Evolutionary conservation across 2,329 filamentous ascomycete species (phyloP).

Genomic region (Erysiphe pulchra): DNA sequence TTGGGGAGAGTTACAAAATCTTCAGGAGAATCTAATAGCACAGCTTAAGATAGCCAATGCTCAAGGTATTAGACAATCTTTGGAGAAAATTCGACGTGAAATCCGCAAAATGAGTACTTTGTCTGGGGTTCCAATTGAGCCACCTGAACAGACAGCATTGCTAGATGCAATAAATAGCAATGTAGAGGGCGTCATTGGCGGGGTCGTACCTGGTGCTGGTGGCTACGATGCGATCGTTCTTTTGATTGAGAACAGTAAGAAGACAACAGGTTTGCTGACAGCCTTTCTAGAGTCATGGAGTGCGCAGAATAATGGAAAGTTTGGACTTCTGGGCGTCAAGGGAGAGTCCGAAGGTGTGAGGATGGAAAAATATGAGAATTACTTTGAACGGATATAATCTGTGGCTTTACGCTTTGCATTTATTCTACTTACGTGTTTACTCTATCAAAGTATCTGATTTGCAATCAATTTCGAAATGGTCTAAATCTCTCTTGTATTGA

Average conservation of each 20-base stretch:
- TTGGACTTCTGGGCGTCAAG: slow-evolving; percentile 41
- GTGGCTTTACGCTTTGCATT: too few relatives aligned
- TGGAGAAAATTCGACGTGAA: slow-evolving; percentile 27
- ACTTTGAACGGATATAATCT: neutral
- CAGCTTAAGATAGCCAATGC: slow-evolving; percentile 27
- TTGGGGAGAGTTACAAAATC: slow-evolving; percentile 49
- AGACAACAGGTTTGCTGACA: slow-evolving; percentile 32
- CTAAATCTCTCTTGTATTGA: too few relatives aligned
- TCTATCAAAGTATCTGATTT: too few relatives aligned
- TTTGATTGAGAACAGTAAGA: slow-evolving; percentile 46
- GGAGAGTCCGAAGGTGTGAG: slow-evolving; percentile 46
- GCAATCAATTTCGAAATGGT: too few relatives aligned
- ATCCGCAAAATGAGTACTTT: slow-evolving; percentile 52
- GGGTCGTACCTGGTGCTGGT: slow-evolving; percentile 81
- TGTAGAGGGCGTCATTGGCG: slow-evolving; percentile 62
- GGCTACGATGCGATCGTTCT: slow-evolving; percentile 78
- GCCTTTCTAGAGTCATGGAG: slow-evolving; percentile 41
- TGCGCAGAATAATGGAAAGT: slow-evolving; percentile 28
- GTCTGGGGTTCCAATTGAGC: slow-evolving; percentile 72
- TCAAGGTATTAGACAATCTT: slow-evolving; percentile 20
- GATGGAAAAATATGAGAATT: slow-evolving; percentile 16
- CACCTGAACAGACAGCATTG: slow-evolving; percentile 57
- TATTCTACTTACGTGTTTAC: too few relatives aligned
- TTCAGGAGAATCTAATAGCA: slow-evolving; percentile 44
- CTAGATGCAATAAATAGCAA: slow-evolving; percentile 44